Base-by-base conservation (phyloP, 2,329 filamentous ascomycete species). In the Incumbomyces delicatus region DNA sequence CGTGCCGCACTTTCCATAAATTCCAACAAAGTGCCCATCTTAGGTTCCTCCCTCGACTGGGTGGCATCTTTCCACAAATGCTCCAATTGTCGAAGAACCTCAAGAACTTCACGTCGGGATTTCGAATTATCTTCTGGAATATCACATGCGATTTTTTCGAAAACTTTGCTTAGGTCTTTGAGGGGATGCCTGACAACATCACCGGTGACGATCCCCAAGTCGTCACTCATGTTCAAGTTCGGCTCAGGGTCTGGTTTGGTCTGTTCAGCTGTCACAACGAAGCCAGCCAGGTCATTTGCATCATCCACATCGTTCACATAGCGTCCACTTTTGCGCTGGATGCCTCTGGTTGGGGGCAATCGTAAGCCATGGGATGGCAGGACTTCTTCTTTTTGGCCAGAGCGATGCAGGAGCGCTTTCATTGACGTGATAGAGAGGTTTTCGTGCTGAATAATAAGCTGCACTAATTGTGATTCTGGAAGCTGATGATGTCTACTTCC, bases 221-320 rank as follows among this genome's bases (percentile, higher is more conserved):
- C 12, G 41, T 18, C 10, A 33, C 12, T n/a, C 22, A 5, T 12
- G 30, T 10, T 12, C 16, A 8, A 27, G 8, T 8, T 8, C 22
- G 4, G 22, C 8, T 27, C 22, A 27, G 4, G 22, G 8, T 4
- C 22, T 5, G 8, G 4, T 4, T 13, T 34, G 16, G 33, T 20
- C 3, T 38, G 43, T 33, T 53, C 47, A 1, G 37, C 20, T 5
- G 18, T n/a, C 29, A 53, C 41, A 41, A 54, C 35, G 38, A 54
- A 53, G 32, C 48, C 50, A 29, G 50, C 41, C 16, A 47, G 14
- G 30, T 45, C 47, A 20, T 52, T 47, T 13, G 49, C 49, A n/a
- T 34, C 39, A n/a, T 45, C 42, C 3, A 38, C 13, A 3, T 38
- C 42, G 14, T 45, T 34, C 16, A 53, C 43, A 43, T 41, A 48